Evolutionary conservation across 2,329 filamentous ascomycete species (phyloP), one percentile per base, ranked within the genome.

Genomic region (Alternaria sp.): DNA sequence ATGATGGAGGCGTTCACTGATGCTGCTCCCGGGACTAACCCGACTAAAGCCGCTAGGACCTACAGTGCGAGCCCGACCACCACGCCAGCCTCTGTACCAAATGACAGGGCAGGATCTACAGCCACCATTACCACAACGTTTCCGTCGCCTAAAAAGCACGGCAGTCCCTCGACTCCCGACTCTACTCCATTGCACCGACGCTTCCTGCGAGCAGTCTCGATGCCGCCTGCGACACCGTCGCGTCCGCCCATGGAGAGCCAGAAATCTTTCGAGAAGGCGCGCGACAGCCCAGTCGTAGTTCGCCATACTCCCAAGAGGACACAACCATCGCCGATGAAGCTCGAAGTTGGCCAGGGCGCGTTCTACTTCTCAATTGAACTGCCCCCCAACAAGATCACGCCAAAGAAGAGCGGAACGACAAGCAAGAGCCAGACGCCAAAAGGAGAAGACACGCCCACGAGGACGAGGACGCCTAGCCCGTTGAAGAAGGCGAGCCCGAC

Each of bases 311-410:
- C 50, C 1, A 28, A 21, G 33, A 60, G 20, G 30, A 30, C 18
- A 10, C 33, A 28, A 10, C 30, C 49, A 25, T 55, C 51, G 23
- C 58, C 60, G 9, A 47, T 41, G 9, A 64, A 61, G 11, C 45
- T 74, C 11, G 66, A 74, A 56, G 59, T 74, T 20, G 66, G 66
- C 9, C 64, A 61, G 33, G 66, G 68, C 53, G 68, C 64, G 0
- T 74, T 74, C 46, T 69, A 72, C 21, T 73, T 72, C 37, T 64
- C 66, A 4, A 67, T 65, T 30, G 71, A 74, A 51, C 54, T 73
- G 5, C 62, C 71, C 6, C 54, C 57, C 20, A 66, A 63, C 28
- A 73, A 69, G 61, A 58, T 61, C 10, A 61, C 60, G 15, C 53
- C 60, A 7, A 70, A 62, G 49, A 65, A 65, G 59, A 37, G 44